These are phyloP conservation scores for Diaporthe ampelina DNA, from an alignment of 2,329 filamentous ascomycete species.

Conservation along the genomic window DNA sequence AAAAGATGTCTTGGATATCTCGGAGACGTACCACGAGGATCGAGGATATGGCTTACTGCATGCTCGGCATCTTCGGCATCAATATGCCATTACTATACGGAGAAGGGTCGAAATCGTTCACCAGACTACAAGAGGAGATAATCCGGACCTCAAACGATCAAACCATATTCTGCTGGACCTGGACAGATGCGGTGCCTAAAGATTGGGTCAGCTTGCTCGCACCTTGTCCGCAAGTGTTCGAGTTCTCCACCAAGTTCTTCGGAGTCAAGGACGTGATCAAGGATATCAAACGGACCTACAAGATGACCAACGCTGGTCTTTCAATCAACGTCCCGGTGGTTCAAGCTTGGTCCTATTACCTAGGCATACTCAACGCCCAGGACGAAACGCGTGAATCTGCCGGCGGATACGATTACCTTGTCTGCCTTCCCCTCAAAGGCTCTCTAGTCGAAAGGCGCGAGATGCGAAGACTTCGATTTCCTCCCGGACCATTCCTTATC, in stretches of 20 bases:
- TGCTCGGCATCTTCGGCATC: slow-evolving; percentile 46
- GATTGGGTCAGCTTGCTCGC: background rate
- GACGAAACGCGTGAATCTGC: no score
- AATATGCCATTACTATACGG: slow-evolving; percentile 49
- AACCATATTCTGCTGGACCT: slow-evolving; percentile 40
- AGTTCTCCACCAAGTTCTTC: background rate
- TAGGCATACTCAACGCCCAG: background rate
- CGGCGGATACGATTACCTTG: background rate
- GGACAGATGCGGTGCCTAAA: background rate
- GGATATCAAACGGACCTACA: background rate
- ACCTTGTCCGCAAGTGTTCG: background rate
- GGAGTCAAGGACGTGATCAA: background rate
- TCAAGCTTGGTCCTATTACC: background rate
- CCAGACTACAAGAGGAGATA: slow-evolving; percentile 47
- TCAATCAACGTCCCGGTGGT: background rate
- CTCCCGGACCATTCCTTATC: no score
- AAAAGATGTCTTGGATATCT: slow-evolving; percentile 48
- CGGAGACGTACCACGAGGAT: slow-evolving; percentile 42
- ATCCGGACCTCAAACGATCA: slow-evolving; percentile 40
- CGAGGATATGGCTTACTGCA: slow-evolving; percentile 46
- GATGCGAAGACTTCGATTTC: no score
- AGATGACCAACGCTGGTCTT: slow-evolving; percentile 1
- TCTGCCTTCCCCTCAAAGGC: background rate
- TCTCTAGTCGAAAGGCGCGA: no score
- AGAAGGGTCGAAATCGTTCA: slow-evolving; percentile 46